phyloP scores from a whole-genome alignment of 2,329 filamentous ascomycete species.

The Daldinia sp. region DNA sequence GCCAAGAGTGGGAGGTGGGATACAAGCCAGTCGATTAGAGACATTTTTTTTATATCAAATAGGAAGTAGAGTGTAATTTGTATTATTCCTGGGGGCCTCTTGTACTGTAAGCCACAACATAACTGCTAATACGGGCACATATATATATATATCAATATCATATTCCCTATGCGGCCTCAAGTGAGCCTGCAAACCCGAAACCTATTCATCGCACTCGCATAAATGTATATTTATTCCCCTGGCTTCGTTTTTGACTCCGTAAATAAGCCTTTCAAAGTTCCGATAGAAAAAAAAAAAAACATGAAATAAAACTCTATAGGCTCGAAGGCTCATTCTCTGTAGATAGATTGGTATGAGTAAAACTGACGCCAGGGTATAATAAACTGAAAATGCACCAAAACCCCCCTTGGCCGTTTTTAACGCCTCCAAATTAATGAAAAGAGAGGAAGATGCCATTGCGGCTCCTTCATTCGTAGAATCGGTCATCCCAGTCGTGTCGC shows the following conservation, averaged over 20 bases:
- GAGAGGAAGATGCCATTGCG: neutral
- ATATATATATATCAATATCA: neutral
- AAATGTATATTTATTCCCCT: conserved; percentile 13
- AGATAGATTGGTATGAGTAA: neutral
- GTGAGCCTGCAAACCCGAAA: conserved; percentile 1
- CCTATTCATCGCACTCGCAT: conserved; percentile 1
- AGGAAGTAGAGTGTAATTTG: conserved; percentile 23
- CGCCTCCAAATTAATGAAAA: conserved; percentile 6
- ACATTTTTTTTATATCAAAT: no score
- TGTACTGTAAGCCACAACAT: neutral
- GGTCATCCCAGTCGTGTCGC: conserved; percentile 48
- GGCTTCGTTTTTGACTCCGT: conserved; percentile 20
- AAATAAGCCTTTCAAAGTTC: conserved; percentile 18
- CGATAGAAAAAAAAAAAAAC: conserved; percentile 7
- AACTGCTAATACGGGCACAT: neutral
- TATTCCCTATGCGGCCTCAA: neutral
- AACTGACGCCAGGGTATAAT: conserved; percentile 32
- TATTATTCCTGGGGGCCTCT: conserved; percentile 7
- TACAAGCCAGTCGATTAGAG: neutral
- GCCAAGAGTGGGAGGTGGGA: conserved; percentile 29
- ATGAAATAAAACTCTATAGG: conserved; percentile 7
- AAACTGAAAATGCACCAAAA: conserved; percentile 6
- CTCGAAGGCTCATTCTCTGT: conserved; percentile 2
- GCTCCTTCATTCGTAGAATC: conserved; percentile 49
- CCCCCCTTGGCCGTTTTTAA: conserved; percentile 14